phyloP scores from a whole-genome alignment of 2,329 filamentous ascomycete species.

The Verticillium nonalfalfae region DNA sequence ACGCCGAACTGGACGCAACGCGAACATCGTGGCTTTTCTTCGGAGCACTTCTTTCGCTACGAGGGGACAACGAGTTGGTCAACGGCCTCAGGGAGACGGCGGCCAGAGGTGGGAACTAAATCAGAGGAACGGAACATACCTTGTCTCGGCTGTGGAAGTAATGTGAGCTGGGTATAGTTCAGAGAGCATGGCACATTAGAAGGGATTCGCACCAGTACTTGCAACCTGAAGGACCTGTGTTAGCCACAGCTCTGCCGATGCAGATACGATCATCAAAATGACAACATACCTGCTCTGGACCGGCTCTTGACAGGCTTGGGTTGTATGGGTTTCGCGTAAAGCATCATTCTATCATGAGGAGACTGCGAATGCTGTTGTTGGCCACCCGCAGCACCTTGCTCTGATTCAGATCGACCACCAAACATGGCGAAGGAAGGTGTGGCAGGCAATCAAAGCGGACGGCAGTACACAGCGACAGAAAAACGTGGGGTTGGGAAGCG shows the following conservation, averaged over 20 bases:
- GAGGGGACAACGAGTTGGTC: neutral
- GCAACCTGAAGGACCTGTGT: slow-evolving; percentile 5
- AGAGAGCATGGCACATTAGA: neutral
- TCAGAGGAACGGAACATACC: slow-evolving; percentile 1
- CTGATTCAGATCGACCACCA: neutral
- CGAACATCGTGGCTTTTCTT: slow-evolving; percentile 10
- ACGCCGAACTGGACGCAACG: slow-evolving; percentile 10
- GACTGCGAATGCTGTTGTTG: neutral
- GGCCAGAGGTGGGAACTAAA: too few species aligned
- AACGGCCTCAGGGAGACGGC: neutral
- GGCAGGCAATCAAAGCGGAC: neutral
- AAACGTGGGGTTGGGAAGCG: neutral
- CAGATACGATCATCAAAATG: neutral
- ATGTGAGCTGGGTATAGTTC: neutral
- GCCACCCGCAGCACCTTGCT: neutral
- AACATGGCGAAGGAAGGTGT: neutral
- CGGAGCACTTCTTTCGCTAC: slow-evolving; percentile 11
- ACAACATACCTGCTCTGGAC: slow-evolving; percentile 11
- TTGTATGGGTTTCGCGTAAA: slow-evolving; percentile 10
- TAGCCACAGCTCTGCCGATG: neutral
- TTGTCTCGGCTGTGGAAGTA: slow-evolving; percentile 7
- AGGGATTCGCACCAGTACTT: slow-evolving; percentile 9
- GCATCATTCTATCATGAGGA: slow-evolving; percentile 3
- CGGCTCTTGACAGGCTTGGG: slow-evolving; percentile 11
- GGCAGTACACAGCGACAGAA: neutral